Evolutionary conservation across 108 stramenopile genomes (phyloP).

Genomic region (Epipyxis sp.): DNA sequence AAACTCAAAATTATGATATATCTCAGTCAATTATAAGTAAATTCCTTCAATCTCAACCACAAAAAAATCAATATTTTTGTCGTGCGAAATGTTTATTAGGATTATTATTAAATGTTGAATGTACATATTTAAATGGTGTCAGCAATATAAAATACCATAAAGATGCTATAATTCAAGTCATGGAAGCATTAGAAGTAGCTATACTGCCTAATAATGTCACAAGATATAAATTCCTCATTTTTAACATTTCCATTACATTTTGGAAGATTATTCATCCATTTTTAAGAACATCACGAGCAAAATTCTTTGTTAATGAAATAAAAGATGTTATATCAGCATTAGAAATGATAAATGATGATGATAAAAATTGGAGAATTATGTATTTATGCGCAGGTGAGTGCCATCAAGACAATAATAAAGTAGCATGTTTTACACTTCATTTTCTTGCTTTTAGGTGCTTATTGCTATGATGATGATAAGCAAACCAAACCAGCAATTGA

Average conservation of each 20-base stretch:
- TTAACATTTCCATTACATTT: constrained; percentile 50
- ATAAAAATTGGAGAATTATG: constrained; percentile 38
- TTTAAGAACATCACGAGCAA: constrained; percentile 34
- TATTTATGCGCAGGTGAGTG: background rate
- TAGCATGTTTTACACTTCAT: no score
- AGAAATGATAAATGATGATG: constrained; percentile 41
- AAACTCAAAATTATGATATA: background rate
- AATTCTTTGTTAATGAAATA: constrained; percentile 21
- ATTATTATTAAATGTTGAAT: constrained; percentile 23
- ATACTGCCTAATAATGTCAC: constrained; percentile 29
- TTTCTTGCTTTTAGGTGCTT: no score
- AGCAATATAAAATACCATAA: constrained; percentile 1
- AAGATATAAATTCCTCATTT: constrained; percentile 52
- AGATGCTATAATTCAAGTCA: constrained; percentile 7
- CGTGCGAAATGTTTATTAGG: constrained; percentile 36
- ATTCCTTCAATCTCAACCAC: background rate
- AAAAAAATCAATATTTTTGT: constrained; percentile 47
- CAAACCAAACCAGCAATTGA: background rate
- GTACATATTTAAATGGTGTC: constrained; percentile 27
- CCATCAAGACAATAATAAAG: no score
- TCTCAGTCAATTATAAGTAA: background rate
- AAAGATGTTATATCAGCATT: constrained; percentile 32
- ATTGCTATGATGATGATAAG: background rate
- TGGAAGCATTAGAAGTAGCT: constrained; percentile 38
- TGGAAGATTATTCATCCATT: constrained; percentile 47